Evolutionary conservation across 1,284 basidiomycete genomes (phyloP).

Genomic region (Sanguinoderma infundibulare): DNA sequence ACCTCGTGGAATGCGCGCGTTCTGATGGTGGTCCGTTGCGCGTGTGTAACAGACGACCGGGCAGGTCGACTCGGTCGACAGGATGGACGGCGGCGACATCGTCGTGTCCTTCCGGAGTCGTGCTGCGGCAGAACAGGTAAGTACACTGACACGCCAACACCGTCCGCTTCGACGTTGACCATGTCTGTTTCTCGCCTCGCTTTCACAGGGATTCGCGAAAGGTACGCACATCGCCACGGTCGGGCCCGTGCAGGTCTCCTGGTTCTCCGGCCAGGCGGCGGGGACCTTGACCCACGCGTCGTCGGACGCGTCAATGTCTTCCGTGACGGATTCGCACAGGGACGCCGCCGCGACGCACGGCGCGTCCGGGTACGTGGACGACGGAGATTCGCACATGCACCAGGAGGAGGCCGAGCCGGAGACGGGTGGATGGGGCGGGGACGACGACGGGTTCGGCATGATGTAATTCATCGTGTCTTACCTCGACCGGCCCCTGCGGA

Average conservation of each 20-base stretch:
- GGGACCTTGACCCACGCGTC: slow-evolving; percentile 25
- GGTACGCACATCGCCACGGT: slow-evolving; percentile 65
- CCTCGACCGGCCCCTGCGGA: too few relatives aligned
- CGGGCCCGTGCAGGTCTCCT: slow-evolving; percentile 67
- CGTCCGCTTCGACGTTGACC: background rate
- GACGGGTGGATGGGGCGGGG: slow-evolving; percentile 66
- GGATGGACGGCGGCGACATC: slow-evolving; percentile 55
- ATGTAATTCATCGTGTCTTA: slow-evolving; percentile 38
- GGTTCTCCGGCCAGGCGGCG: slow-evolving; percentile 53
- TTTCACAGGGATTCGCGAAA: slow-evolving; percentile 64
- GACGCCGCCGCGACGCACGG: slow-evolving; percentile 14
- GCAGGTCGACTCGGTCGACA: slow-evolving; percentile 67
- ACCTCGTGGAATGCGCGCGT: background rate
- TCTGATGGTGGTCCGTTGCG: slow-evolving; percentile 8
- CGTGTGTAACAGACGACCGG: slow-evolving; percentile 56
- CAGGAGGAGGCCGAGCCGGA: slow-evolving; percentile 63
- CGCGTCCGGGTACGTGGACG: slow-evolving; percentile 8
- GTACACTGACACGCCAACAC: background rate
- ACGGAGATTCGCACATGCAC: slow-evolving; percentile 29
- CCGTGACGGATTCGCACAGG: slow-evolving; percentile 14
- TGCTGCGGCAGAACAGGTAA: slow-evolving; percentile 75
- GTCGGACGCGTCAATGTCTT: slow-evolving; percentile 22
- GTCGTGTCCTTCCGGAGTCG: slow-evolving; percentile 72
- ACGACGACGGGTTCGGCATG: slow-evolving; percentile 72
- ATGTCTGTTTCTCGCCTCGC: background rate